These are phyloP conservation scores for Tothia fuscella DNA, from an alignment of 2,329 filamentous ascomycete genomes.

Conservation along the genomic window DNA sequence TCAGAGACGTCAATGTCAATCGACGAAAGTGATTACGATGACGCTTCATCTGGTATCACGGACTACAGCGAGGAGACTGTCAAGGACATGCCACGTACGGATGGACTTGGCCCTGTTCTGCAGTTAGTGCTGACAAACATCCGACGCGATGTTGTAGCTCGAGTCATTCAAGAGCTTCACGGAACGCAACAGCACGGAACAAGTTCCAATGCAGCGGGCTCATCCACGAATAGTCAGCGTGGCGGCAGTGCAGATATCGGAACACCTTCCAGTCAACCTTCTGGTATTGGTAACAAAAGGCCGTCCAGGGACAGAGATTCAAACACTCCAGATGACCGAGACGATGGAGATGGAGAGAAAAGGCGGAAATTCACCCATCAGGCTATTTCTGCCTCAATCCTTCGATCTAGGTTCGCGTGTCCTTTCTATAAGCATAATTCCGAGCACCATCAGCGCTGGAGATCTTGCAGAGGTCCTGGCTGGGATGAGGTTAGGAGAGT, in stretches of 20 bases:
- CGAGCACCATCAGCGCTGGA: slow-evolving; percentile 8
- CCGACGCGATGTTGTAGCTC: slow-evolving; percentile 7
- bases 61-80: slow-evolving; percentile 6
- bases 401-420: slow-evolving; percentile 7
- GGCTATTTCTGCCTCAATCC: slow-evolving; percentile 2
- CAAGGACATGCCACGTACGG: background rate
- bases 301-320: slow-evolving; percentile 3
- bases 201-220: background rate
- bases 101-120: slow-evolving; percentile 3
- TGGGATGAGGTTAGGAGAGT: slow-evolving; percentile 9
- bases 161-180: slow-evolving; percentile 4
- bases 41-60: slow-evolving; percentile 7
- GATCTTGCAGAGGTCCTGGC: slow-evolving; percentile 8
- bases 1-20: slow-evolving; percentile 7
- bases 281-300: slow-evolving; percentile 1
- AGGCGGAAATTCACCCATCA: slow-evolving; percentile 3
- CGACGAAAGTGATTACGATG: slow-evolving; percentile 7
- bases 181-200: background rate
- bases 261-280: slow-evolving; percentile 1
- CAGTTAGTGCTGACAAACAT: slow-evolving; percentile 5
- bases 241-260: background rate
- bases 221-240: background rate
- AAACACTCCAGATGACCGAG: slow-evolving; percentile 3
- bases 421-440: slow-evolving; percentile 9
- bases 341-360: slow-evolving; percentile 7